These are phyloP conservation scores for Barnettozyma vustinii DNA, from an alignment of 805 yeast species.

Conservation along the genomic window DNA sequence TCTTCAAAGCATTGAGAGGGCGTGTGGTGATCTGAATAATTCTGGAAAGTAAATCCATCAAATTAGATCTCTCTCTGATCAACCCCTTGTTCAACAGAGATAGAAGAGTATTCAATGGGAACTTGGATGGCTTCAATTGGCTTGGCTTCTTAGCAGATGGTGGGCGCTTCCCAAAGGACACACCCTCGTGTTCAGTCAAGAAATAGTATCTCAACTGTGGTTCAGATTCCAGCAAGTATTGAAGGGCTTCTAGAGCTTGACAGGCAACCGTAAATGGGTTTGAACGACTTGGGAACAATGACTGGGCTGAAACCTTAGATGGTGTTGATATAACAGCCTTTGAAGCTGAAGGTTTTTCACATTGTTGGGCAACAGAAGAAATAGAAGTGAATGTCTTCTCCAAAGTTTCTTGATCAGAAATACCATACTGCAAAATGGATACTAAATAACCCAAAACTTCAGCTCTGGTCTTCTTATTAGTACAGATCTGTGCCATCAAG, in stretches of 20 bases:
- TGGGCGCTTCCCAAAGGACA: constrained; percentile 32
- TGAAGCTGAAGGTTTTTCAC: constrained; percentile 17
- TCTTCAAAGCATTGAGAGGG: constrained; percentile 54
- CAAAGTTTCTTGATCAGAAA: constrained; percentile 50
- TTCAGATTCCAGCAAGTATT: constrained; percentile 62
- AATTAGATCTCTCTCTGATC: constrained; percentile 65
- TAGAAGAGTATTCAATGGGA: constrained; percentile 69
- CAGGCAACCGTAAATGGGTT: constrained; percentile 69
- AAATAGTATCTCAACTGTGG: constrained; percentile 67
- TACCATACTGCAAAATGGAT: constrained; percentile 72
- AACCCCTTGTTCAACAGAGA: constrained; percentile 54
- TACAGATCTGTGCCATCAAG: constrained; percentile 60
- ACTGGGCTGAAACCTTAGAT: constrained; percentile 7
- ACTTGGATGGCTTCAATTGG: constrained; percentile 41
- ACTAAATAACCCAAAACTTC: constrained; percentile 68
- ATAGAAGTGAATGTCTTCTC: constrained; percentile 58
- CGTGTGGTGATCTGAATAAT: constrained; percentile 73
- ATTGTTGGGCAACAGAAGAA: constrained; percentile 25
- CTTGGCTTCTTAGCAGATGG: constrained; percentile 30
- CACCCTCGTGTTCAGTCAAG: constrained; percentile 66
- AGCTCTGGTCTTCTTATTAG: constrained; percentile 69
- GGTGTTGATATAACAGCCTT: neutral
- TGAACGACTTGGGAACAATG: constrained; percentile 46
- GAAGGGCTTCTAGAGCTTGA: constrained; percentile 72
- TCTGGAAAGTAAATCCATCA: constrained; percentile 73